A percentile compares a stretch with the other conserved stretches of the same genome.
These are phyloP conservation scores for Cydonia oblonga DNA, from an alignment of 331 rosid genomes.

Conservation along the genomic window DNA sequence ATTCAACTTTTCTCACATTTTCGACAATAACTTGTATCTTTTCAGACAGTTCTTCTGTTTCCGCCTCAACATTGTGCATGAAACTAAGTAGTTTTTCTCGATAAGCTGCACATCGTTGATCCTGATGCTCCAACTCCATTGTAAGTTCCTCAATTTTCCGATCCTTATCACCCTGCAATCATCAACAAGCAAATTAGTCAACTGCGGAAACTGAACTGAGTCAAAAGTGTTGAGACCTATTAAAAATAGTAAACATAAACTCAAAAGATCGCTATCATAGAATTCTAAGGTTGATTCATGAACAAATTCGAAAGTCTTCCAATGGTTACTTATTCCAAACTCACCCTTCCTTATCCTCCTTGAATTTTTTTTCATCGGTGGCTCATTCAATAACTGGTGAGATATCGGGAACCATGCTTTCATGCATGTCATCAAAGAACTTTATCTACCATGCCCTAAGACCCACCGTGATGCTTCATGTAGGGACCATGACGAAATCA, in stretches of 20 bases:
- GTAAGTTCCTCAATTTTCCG: too few relatives aligned
- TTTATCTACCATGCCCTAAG: background rate
- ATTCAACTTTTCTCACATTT: conserved; percentile 57
- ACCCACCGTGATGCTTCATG: background rate
- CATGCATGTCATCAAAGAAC: background rate
- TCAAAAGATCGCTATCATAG: background rate
- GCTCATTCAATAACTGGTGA: background rate
- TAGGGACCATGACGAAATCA: background rate
- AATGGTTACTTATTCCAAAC: background rate
- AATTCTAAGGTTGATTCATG: background rate
- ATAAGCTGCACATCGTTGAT: too few relatives aligned
- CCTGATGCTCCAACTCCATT: too few relatives aligned
- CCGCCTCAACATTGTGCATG: conserved; percentile 43
- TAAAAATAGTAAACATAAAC: too few relatives aligned
- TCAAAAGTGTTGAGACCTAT: background rate
- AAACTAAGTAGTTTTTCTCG: conserved; percentile 48
- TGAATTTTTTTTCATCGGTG: background rate
- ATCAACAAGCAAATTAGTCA: background rate
- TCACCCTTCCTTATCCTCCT: background rate
- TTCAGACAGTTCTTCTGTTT: conserved; percentile 48
- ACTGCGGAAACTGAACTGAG: background rate
- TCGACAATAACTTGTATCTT: conserved; percentile 47
- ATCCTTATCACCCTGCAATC: conserved; percentile 55
- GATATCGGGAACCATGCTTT: background rate
- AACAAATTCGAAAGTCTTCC: background rate